Percentiles rank a stretch among this genome's conserved stretches.
Evolutionary conservation across 495 filamentous ascomycete species (phyloP).

Genomic region (Lasiosphaeris hirsuta): DNA sequence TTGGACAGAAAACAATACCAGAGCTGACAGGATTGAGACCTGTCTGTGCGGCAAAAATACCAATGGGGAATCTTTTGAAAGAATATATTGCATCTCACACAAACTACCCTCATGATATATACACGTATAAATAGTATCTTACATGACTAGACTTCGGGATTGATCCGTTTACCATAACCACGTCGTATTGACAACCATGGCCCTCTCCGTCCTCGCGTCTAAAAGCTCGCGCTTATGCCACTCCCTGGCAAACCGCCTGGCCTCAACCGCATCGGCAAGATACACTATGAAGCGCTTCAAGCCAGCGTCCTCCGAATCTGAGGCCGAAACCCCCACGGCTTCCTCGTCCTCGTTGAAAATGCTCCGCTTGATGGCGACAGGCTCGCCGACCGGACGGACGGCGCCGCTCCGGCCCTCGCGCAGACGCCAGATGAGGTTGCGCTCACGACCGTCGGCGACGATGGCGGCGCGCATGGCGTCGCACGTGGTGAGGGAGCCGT

Average conservation of each 20-base stretch:
- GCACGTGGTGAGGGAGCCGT: constrained; percentile 24
- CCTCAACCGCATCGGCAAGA: constrained; percentile 47
- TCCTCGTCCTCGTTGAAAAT: background rate
- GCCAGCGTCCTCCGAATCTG: background rate
- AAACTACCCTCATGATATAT: background rate
- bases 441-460: constrained; percentile 36
- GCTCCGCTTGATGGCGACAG: background rate
- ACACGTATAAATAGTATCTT: background rate
- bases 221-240: constrained; percentile 52
- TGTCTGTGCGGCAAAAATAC: too few species aligned
- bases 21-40: too few species aligned
- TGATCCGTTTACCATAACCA: constrained; percentile 43
- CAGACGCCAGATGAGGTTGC: constrained; percentile 42
- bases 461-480: constrained; percentile 19
- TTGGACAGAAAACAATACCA: too few species aligned
- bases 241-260: constrained; percentile 52
- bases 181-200: constrained; percentile 38
- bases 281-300: constrained; percentile 45
- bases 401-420: background rate
- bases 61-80: too few species aligned
- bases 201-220: constrained; percentile 20
- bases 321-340: background rate
- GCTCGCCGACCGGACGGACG: background rate
- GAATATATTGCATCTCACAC: too few species aligned
- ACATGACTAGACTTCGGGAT: background rate